Conservation (phyloP, 768 basidiomycete species). For the Termitomyces sp. region DNA sequence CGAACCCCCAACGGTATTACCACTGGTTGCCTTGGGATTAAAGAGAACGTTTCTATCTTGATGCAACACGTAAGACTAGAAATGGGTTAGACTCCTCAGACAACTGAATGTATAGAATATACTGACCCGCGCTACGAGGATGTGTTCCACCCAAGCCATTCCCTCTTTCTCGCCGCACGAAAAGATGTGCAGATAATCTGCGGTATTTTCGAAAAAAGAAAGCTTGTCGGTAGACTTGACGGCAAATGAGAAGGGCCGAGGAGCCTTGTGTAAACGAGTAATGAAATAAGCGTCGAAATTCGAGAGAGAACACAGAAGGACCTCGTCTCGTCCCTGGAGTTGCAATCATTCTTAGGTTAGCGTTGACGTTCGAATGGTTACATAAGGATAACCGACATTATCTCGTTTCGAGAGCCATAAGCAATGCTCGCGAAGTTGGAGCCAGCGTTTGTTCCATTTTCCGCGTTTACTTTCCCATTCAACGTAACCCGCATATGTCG, state of each 20-base stretch:
- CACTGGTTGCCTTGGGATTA: constrained; percentile 29
- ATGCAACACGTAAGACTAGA: constrained; percentile 74
- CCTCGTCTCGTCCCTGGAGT: constrained; percentile 76
- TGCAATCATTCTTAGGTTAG: background rate
- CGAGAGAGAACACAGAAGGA: constrained; percentile 75
- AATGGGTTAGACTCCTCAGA: background rate
- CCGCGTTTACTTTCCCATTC: constrained; percentile 89
- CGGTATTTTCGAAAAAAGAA: constrained; percentile 79
- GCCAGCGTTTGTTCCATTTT: constrained; percentile 93
- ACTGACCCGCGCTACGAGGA: constrained; percentile 78
- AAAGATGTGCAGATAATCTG: constrained; percentile 87
- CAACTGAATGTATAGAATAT: constrained; percentile 4
- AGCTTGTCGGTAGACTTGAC: constrained; percentile 86
- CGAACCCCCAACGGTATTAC: constrained; percentile 19
- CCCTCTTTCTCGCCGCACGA: constrained; percentile 72
- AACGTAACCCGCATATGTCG: constrained; percentile 55
- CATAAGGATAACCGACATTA: constrained; percentile 43
- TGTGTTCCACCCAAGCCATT: constrained; percentile 70
- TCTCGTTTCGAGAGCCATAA: constrained; percentile 89
- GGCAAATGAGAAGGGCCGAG: constrained; percentile 81
- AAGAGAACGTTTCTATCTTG: constrained; percentile 74
- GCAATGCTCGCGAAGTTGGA: constrained; percentile 81
- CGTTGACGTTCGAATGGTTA: background rate
- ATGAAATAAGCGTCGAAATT: constrained; percentile 87
- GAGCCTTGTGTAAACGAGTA: constrained; percentile 72